Conservation (phyloP, 2,329 filamentous ascomycete genomes). For the Verticillium albo-atrum region DNA sequence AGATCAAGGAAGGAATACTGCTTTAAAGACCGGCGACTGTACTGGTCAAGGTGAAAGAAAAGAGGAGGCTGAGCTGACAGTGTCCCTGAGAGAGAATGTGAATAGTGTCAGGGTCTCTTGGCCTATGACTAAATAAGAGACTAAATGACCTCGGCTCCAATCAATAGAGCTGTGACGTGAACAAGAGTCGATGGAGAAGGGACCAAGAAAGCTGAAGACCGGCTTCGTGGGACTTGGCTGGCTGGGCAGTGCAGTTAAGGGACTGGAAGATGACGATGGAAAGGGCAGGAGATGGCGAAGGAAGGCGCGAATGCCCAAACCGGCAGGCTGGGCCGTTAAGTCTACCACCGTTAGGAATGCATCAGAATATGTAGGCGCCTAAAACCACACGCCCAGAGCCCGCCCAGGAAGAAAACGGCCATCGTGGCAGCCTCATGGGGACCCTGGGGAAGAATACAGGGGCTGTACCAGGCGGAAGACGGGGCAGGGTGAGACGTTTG, state of each 20-base stretch:
- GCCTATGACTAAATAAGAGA: not conserved
- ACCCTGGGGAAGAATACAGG: not conserved
- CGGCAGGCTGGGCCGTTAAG: not conserved
- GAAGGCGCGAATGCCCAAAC: not conserved
- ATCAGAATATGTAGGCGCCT: not conserved
- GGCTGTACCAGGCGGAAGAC: not conserved
- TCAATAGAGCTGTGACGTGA: not conserved
- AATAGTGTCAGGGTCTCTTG: not conserved
- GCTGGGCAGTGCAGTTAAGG: not conserved
- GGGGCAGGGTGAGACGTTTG: not conserved
- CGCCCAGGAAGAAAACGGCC: not conserved
- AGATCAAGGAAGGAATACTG: not conserved
- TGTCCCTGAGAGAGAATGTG: not conserved
- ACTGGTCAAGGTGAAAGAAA: not conserved
- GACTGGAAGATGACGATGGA: not conserved
- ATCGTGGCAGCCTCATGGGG: not conserved
- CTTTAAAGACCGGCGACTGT: not conserved
- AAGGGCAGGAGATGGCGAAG: not conserved
- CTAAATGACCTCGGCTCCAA: not conserved
- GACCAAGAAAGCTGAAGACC: not conserved
- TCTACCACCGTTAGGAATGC: not conserved
- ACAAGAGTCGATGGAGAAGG: not conserved
- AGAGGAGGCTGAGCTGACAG: not conserved
- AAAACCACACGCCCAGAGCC: not conserved
- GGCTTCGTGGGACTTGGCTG: not conserved